Evolutionary conservation across 371 early-diverging fungal genomes (phyloP), one percentile per base, ranked within the genome.

Genomic region (Zychaea mexicana): DNA sequence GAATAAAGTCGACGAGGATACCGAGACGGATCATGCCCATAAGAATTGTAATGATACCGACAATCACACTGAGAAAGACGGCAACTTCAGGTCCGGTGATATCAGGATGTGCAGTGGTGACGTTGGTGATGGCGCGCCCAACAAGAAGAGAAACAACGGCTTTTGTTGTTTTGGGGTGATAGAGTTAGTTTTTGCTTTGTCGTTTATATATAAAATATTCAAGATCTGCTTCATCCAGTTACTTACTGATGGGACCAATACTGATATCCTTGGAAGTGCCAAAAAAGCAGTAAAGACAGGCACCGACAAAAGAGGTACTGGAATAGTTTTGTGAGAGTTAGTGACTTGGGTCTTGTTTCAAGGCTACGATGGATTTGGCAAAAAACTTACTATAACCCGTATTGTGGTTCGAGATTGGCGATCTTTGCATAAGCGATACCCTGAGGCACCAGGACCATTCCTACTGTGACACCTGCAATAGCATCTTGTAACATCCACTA

Each of bases 391-490:
- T 69, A 69, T 30, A 69, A 47, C 15, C 70, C 70, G 36, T 69
- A 69, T 42, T 69, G 70, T 15, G 70, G 86, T 32, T 91, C 90
- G 12, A 96, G 81, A 19, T 74, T 79, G 5, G 94, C 95, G 17
- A 96, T 74, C 71, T 89, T 93, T 26, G 97, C 90, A 65, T 93
- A 92, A 15, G 90, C 92, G 79, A 93, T 88, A 13, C 88, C 83
- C 71, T 96, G 96, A 17, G 95, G 96, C 13, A 96, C 87, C 9
- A 93, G 85, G 10, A 96, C 82, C 31, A 92, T 79, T 4, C 93
- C 95, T 27, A 96, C 92, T 2, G 96, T 96, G 26, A 92, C 45
- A 21, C 96, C 97, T 5, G 96, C 94, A 60, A 97, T 84, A 6
- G 88, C 39, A 66, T 97, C 96, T 47, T 92, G 89, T 13, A 86